Evolutionary conservation across 1,139 yeast species (phyloP), one percentile per base, ranked within the genome.

Genomic region (Candida sp.): DNA sequence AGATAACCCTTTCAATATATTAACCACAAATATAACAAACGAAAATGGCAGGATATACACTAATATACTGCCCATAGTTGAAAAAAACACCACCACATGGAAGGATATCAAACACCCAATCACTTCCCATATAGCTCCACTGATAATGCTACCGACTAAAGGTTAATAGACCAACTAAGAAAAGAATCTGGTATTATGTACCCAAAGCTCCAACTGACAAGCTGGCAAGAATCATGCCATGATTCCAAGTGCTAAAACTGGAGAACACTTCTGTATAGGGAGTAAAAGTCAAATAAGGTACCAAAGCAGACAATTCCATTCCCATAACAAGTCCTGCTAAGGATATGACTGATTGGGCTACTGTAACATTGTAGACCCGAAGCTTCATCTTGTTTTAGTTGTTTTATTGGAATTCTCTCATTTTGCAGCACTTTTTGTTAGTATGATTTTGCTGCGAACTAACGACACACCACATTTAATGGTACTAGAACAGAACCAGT

Each of bases 161-260:
- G 19, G 19, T 15, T 15, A 15, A 15, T 15, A 15, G 2, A 15
- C 19, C 19, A 15, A 15, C 19, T 15, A 3, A 15, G 19, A 15
- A 15, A 15, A 15, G 19, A 22, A 33, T 5, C 33, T 8, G 19
- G 41, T 38, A 39, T 15, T 49, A 61, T 51, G 35, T 58, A 63
- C 68, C 50, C 21, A 63, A 56, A 12, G 70, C 68, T 1, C 75
- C 75, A 12, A 68, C 53, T 3, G 68, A 53, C 43, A 54, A 62
- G 40, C 66, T 56, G 23, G 70, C 55, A 34, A 55, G 57, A 11
- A 68, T 43, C 43, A 68, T 43, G 12, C 60, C 57, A 8, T 54
- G 58, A 41, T 68, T 72, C 47, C 63, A 48, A 9, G 49, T 51
- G 5, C 56, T 42, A 7, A 60, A 49, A 2, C 40, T 45, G 11